These are phyloP conservation scores for Sclerotinia spermophila DNA, from an alignment of 2,329 filamentous ascomycete species.

Conservation along the genomic window DNA sequence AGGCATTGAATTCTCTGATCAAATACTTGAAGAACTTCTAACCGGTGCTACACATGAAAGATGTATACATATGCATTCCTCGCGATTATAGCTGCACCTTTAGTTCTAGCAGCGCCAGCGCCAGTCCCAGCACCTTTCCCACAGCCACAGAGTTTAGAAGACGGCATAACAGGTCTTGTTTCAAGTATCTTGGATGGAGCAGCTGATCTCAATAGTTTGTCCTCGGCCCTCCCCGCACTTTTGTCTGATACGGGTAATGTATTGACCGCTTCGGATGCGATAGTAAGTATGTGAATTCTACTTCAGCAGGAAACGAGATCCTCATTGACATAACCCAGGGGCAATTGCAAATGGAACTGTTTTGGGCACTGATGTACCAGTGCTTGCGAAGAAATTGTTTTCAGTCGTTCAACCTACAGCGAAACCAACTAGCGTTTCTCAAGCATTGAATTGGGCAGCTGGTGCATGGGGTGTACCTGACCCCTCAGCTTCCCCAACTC, in stretches of 20 bases:
- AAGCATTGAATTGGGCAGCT: constrained; percentile 23
- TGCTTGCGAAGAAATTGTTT: constrained; percentile 22
- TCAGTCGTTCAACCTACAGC: constrained; percentile 30
- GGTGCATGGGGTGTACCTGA: constrained; percentile 13
- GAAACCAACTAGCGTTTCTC: constrained; percentile 29
- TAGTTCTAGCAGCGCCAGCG: background rate
- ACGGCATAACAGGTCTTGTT: background rate
- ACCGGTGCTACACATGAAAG: background rate
- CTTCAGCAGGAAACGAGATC: too few species aligned
- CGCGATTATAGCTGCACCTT: background rate
- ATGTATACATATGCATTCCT: constrained; percentile 4
- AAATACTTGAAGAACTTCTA: background rate
- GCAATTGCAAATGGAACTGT: constrained; percentile 25
- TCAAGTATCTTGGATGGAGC: background rate
- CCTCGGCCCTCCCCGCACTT: background rate
- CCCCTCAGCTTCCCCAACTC: constrained; percentile 16
- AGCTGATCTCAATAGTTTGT: background rate
- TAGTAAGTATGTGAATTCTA: background rate
- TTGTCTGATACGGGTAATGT: background rate
- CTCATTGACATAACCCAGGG: background rate
- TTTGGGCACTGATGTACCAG: constrained; percentile 21
- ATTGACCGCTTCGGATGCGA: background rate
- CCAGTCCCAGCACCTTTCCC: constrained; percentile 4
- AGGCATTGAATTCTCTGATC: background rate
- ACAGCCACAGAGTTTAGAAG: background rate